Evolutionary conservation across 306 rosid genomes (phyloP), one percentile per base, ranked within the genome.

Genomic region (Medicago ruthenica): DNA sequence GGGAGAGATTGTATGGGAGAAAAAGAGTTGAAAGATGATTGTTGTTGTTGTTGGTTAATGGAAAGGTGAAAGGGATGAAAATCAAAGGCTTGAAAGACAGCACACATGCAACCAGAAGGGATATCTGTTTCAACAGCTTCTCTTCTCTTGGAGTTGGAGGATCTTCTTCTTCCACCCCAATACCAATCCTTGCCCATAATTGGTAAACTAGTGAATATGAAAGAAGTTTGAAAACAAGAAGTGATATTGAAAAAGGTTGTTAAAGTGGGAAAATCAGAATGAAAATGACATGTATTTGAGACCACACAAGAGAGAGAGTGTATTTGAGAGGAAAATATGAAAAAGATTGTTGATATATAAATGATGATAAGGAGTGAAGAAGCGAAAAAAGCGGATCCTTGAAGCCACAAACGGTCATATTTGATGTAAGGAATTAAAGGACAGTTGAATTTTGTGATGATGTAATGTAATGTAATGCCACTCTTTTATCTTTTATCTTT

Each of bases 71-170:
- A 79, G 18, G 91, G 97, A 68, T 90, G 97, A 76, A 90, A 90
- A 85, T 95, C 97, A 69, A 95, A 92, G 76, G 90, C 81, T 14
- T 95, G 97, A 83, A 95, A 92, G 54, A 95, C 76, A 70, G 91
- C 91, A 78, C 90, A 81, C 93, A 95, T 86, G 85, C 99, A 95
- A 53, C 99, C 97, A 12, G 93, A 82, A 71, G 91, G 54, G 57
- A 80, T 64, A 36, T 83, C 68, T 58, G 84, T 50, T 70, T 42
- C 10, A 34, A 0, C 6, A 21, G 50, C 12, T 24, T 20, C 16
- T 45, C 17, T 63, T 34, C 80, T 83, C 78, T 83, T 88, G 73
- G 89, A 60, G 62, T 10, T 61, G 20, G 71, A 65, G 80, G 85
- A 47, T 12, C 84, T 51, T 81, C 86, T 62, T 12, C 84, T 51